Conservation (phyloP, 257 asterid genomes). For the Fraxinus anomala region DNA sequence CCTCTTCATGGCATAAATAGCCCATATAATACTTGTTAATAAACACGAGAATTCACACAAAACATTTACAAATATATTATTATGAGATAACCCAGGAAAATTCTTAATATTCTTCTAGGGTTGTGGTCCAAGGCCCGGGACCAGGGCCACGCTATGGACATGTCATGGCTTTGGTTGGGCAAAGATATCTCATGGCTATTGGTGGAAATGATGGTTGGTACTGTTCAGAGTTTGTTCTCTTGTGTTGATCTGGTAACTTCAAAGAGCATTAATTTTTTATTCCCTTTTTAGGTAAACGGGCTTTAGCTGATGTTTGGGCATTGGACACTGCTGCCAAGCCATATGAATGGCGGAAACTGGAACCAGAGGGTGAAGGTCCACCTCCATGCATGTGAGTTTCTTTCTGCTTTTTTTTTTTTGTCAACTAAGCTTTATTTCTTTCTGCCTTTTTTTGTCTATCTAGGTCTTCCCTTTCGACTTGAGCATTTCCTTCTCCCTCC, state of each 20-base stretch:
- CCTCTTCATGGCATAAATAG: slow-evolving; percentile 16
- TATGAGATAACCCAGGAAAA: slow-evolving; percentile 19
- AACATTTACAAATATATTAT: slow-evolving; percentile 16
- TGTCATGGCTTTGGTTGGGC: slow-evolving; percentile 99
- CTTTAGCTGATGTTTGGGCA: slow-evolving; percentile 99
- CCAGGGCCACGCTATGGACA: slow-evolving; percentile 99
- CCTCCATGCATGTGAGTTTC: slow-evolving; percentile 98
- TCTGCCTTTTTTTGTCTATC: not conserved
- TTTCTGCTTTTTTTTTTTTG: not conserved
- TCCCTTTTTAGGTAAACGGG: slow-evolving; percentile 76
- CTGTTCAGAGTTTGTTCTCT: slow-evolving; percentile 24
- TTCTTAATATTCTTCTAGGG: slow-evolving; percentile 49
- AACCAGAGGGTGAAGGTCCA: slow-evolving; percentile 99
- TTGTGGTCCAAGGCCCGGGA: slow-evolving; percentile 99
- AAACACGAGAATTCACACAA: not conserved
- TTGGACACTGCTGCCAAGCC: slow-evolving; percentile 99
- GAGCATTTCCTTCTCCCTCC: slow-evolving; percentile 3
- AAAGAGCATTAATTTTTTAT: slow-evolving; percentile 27
- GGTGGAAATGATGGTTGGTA: slow-evolving; percentile 99
- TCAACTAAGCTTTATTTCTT: not conserved
- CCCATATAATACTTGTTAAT: not conserved
- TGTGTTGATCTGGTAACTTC: slow-evolving; percentile 19
- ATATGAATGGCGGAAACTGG: slow-evolving; percentile 98
- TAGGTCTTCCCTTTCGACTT: slow-evolving; percentile 4
- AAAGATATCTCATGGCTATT: slow-evolving; percentile 97